Percentiles rank a stretch among this genome's conserved stretches.
Evolutionary conservation across 306 rosid genomes (phyloP).

Genomic region (Dalbergia oliveri): DNA sequence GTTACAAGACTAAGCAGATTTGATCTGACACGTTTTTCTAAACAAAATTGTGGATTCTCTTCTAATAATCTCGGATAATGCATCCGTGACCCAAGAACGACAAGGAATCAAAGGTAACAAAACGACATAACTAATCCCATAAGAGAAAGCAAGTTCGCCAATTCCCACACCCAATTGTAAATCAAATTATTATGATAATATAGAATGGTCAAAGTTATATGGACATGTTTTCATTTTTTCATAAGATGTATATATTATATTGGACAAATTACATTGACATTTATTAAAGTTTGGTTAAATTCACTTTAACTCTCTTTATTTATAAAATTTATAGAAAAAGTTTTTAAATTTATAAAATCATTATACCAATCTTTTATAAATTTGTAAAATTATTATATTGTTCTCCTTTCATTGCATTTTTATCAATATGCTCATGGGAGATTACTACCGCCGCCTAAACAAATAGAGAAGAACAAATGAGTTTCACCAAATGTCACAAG

Average conservation of each 20-base stretch:
- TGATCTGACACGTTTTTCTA: not conserved
- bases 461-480: too few species aligned
- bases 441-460: too few species aligned
- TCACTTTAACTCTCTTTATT: too few species aligned
- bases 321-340: too few species aligned
- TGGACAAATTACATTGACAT: too few species aligned
- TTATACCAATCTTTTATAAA: too few species aligned
- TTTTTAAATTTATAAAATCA: too few species aligned
- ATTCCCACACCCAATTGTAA: not conserved
- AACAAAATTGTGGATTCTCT: not conserved
- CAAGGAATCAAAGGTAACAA: not conserved
- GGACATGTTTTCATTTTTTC: not conserved
- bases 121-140: not conserved
- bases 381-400: too few species aligned
- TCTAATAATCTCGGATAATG: not conserved
- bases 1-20: not conserved
- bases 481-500: too few species aligned
- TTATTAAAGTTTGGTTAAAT: too few species aligned
- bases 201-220: not conserved
- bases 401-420: too few species aligned
- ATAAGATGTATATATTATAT: not conserved
- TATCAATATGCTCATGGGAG: too few species aligned
- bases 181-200: not conserved
- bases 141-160: not conserved
- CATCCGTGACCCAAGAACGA: not conserved